Evolutionary conservation across 352 stramenopile genomes (phyloP), one percentile per base, ranked within the genome.

Genomic region (Blastocystis hominis): DNA sequence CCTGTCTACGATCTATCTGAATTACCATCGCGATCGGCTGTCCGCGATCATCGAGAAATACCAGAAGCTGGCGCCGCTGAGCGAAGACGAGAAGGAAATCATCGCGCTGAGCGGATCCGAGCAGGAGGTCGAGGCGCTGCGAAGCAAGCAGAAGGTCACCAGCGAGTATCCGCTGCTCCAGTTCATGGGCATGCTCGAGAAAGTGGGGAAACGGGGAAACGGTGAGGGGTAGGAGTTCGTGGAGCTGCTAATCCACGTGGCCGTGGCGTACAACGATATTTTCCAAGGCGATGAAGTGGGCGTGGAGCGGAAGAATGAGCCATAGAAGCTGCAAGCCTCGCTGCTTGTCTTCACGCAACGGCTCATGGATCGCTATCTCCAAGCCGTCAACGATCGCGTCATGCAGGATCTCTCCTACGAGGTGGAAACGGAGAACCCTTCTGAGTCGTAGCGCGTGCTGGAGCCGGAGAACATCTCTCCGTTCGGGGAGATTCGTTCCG

Each of bases 11-110:
- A 84, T 66, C 15, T 84, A 84, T 34, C 46, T 84, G 36, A 70
- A 66, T 30, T 84, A 70, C 38, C 72, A 84, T 34, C 17, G 59
- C 50, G 44, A n/a, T 2, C 72, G 0, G 1, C 34, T 84, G 38
- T 9, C 3, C 47, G 64, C 2, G 4, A 76, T 76, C 17, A 84
- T 84, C 42, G 59, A 84, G 34, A 84, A 70, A 40, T 84, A 84
- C 42, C 54, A 70, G 59, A 70, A 84, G 34, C 30, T 84, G 54
- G 24, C 30, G n/a, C 38, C 59, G 6, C 36, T 70, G 36, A 84
- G 59, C 42, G 59, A 84, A 17, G 59, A 84, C 42, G 54, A 84
- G 72, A 84, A 70, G 72, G 59, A 84, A 20, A 84, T 84, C 30
- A 84, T 70, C 42, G 59, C 54, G 42, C 46, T 84, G n/a, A 63